Base-by-base conservation (phyloP, 176 grass and related monocot species). In the Oryza glaberrima region DNA sequence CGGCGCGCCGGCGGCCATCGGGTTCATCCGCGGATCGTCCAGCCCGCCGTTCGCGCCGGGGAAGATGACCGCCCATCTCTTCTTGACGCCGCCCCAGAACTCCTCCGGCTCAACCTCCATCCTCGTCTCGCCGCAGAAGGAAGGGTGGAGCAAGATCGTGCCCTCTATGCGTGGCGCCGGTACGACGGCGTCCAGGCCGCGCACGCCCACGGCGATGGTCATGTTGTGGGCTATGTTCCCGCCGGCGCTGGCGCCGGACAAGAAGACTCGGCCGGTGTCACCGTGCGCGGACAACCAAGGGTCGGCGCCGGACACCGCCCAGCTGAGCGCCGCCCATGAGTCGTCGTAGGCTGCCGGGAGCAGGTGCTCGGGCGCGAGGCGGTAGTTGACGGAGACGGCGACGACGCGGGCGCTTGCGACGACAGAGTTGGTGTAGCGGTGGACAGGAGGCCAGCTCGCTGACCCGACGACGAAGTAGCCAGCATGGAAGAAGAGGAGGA, bases 171-270 rank as follows among this genome's bases (percentile, higher is more conserved):
- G 36, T 38, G 36, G 81, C 9, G 11, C 11, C n/a, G 16, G 69
- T 0, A 45, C 20, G 14, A 38, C 48, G 35, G 65, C 22, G 0
- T 9, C 44, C 43, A 85, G 34, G 3, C 77, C 70, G 7, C n/a
- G 49, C 40, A 30, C 2, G 3, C 71, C 80, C 1, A 82, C 77
- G 23, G 81, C 78, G 76, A 90, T 43, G 16, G 80, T 81, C 69
- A 89, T 30, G 73, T 75, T 91, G 67, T 97, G 92, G 25, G 80
- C 83, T n/a, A 88, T 82, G 75, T 90, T 97, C 6, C 60, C 90
- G 11, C 90, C 94, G 28, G 92, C 88, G 84, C 94, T 97, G 81
- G 64, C 83, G 10, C 94, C 92, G 25, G 15, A 77, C 15, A 97
- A 3, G 88, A 92, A 94, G 11, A 97, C 54, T 25, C 79, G 85